Percentiles rank a stretch among this genome's conserved stretches.
Evolutionary conservation across 129 eudicot genomes (phyloP).

Genomic region (Ambrosia trifida): DNA sequence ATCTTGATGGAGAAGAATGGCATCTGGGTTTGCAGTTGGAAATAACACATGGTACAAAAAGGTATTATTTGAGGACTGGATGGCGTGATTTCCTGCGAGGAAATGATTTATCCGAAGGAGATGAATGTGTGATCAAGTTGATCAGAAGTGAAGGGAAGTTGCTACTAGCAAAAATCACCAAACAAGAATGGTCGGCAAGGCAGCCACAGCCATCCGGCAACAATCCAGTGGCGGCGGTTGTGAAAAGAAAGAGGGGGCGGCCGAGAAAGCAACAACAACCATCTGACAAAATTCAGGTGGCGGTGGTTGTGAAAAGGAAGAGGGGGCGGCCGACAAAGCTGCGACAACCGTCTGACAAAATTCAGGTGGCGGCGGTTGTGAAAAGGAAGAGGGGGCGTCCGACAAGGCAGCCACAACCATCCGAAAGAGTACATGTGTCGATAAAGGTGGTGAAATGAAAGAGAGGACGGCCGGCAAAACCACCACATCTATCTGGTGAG

Average conservation of each 20-base stretch:
- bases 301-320: not conserved
- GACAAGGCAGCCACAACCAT: too few species aligned
- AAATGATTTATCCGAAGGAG: conserved; percentile 22
- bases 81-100: conserved; percentile 12
- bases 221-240: not conserved
- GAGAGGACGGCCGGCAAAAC: too few species aligned
- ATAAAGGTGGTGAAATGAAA: too few species aligned
- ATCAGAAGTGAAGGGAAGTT: conserved; percentile 22
- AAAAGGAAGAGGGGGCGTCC: not conserved
- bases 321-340: not conserved
- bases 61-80: conserved; percentile 6
- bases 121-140: conserved; percentile 23
- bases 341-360: too few species aligned
- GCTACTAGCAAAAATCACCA: conserved; percentile 10
- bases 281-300: not conserved
- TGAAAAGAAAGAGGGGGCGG: not conserved
- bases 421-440: too few species aligned
- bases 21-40: not conserved
- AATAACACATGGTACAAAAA: not conserved
- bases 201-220: not conserved
- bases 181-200: not conserved
- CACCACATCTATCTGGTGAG: too few species aligned
- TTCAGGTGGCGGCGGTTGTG: not conserved
- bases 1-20: conserved; percentile 23
- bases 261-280: too few species aligned